Conservation (phyloP, 331 rosid genomes). For the Cydonia oblonga region DNA sequence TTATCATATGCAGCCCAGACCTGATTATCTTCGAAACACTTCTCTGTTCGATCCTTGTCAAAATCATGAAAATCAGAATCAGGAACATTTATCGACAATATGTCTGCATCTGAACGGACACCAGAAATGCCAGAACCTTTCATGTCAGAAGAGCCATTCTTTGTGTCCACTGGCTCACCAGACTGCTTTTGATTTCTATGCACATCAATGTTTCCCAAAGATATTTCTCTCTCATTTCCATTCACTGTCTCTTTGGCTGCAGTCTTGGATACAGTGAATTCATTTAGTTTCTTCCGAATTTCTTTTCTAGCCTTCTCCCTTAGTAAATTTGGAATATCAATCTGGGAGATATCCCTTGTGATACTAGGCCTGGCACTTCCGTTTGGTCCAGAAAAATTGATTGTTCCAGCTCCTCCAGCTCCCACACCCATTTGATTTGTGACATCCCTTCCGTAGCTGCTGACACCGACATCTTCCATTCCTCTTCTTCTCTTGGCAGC, state of each 20-base stretch:
- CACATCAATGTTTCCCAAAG: conserved; percentile 8
- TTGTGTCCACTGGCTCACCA: neutral
- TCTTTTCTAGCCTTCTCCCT: conserved; percentile 25
- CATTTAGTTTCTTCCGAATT: conserved; percentile 15
- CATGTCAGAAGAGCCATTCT: conserved; percentile 1
- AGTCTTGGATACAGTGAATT: neutral
- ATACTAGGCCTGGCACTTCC: conserved; percentile 12
- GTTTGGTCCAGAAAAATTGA: neutral
- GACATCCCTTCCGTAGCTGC: conserved; percentile 1
- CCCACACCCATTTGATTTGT: conserved; percentile 14
- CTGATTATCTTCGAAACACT: conserved; percentile 23
- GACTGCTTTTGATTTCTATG: neutral
- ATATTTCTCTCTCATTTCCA: conserved; percentile 1
- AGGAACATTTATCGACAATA: conserved; percentile 23
- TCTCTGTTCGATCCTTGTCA: conserved; percentile 28
- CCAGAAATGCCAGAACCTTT: conserved; percentile 6
- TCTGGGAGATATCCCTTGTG: conserved; percentile 12
- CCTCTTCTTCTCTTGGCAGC: conserved; percentile 22
- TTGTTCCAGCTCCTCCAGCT: conserved; percentile 12
- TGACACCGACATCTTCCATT: conserved; percentile 8
- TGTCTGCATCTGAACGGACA: neutral
- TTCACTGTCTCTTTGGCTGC: neutral
- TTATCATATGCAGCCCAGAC: conserved; percentile 31
- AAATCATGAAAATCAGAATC: conserved; percentile 34
- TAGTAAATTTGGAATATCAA: conserved; percentile 12